Evolutionary conservation across 257 asterid genomes (phyloP).

Genomic region (Solanum commersonii): DNA sequence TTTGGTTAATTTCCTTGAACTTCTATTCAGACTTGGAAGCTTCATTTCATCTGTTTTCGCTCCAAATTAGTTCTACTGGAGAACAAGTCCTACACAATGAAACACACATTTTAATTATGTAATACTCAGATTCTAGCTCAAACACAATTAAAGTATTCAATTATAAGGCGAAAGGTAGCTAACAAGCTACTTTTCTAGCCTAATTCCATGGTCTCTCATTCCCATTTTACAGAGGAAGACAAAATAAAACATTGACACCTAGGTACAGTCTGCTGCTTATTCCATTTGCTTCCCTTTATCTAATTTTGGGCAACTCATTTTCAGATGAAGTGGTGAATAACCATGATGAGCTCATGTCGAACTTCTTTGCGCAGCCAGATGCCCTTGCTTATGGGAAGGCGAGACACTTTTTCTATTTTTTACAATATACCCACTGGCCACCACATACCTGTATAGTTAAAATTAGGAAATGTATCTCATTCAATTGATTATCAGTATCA

Average conservation of each 20-base stretch:
- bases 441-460: background rate
- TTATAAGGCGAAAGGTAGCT: background rate
- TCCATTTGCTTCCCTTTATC: background rate
- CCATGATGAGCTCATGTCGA: conserved; percentile 99
- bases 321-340: conserved; percentile 88
- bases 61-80: background rate
- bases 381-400: conserved; percentile 99
- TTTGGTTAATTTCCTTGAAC: background rate
- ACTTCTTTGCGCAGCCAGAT: conserved; percentile 99
- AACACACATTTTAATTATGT: background rate
- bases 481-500: background rate
- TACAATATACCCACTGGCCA: background rate
- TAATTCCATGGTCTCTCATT: background rate
- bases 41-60: background rate
- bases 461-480: background rate
- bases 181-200: background rate
- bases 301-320: conserved; percentile 5
- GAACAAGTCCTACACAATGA: background rate
- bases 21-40: background rate
- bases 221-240: background rate
- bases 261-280: background rate
- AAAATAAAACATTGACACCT: background rate
- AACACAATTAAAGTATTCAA: background rate
- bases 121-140: background rate
- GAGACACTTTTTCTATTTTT: background rate